Evolutionary conservation across 179 eudicot species (phyloP), one percentile per base, ranked within the genome.

Genomic region (Heliamphora pulchella): DNA sequence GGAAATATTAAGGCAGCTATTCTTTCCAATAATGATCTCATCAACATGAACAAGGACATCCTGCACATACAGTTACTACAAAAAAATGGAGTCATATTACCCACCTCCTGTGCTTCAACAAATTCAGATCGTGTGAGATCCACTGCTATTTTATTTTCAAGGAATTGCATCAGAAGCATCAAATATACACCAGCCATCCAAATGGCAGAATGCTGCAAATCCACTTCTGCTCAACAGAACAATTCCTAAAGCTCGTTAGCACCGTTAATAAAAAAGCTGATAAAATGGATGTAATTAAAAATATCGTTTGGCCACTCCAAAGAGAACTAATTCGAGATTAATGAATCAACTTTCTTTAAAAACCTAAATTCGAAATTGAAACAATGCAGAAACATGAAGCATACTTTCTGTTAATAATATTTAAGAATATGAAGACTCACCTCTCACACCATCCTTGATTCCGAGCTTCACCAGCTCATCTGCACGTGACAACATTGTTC

Each of bases 31-130:
- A 31, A 41, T 58, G 7, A 68, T 3, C 66, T 41, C 53, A 3
- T 15, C 51, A 59, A 75, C 15, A 59, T 18, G 50, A 43, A 58
- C 44, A 39, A 11, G 77, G 77, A 1, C 39, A 39, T 75, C 53
- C 39, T 68, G 13, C 31, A 7, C 17, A 10, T 15, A 54, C 39
- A 15, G 39, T 11, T 44, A 58, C 58, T 58, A 48, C 17, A 0
- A 15, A 48, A 46, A 51, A 51, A 8, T 20, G 20, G 46, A 75
- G 67, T 50, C 79, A 70, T 39, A 54, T 14, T 22, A 84, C 88
- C 58, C 76, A 96, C 99, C 99, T 91, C 91, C 87, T 96, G 99
- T n/a, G 99, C 97, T 81, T 92, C 99, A 73, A 88, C 91, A 89
- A 94, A 91, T 69, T 92, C 98, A 77, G 98, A 86, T 75, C 93